A percentile compares a stretch with the other conserved stretches of the same genome.
Conservation (phyloP, 768 basidiomycete genomes). For the Tulasnella sp. region DNA sequence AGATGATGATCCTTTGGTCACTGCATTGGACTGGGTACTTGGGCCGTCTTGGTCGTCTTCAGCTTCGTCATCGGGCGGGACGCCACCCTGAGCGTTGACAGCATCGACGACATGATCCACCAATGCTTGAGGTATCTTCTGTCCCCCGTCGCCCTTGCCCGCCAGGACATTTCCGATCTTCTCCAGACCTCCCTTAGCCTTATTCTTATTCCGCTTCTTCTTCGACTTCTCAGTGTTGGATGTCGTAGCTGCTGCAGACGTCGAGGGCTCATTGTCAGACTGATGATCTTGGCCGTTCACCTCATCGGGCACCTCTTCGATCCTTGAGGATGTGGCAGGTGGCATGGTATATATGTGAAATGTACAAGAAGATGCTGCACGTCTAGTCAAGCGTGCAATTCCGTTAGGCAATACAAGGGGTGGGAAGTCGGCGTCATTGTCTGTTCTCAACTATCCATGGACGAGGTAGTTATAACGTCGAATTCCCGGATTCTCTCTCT, state of each 20-base stretch:
- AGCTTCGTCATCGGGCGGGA: neutral
- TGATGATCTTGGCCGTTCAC: neutral
- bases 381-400: too few species aligned
- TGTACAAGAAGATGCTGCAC: too few species aligned
- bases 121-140: constrained; percentile 46
- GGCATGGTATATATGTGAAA: too few species aligned
- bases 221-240: constrained; percentile 30
- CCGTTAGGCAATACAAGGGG: too few species aligned
- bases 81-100: constrained; percentile 49
- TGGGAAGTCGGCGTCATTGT: too few species aligned
- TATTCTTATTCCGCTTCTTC: constrained; percentile 88
- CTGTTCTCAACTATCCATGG: too few species aligned
- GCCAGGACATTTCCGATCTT: constrained; percentile 38
- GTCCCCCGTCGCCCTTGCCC: constrained; percentile 36
- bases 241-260: neutral
- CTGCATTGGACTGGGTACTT: neutral
- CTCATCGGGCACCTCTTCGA: neutral
- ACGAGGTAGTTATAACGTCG: too few species aligned
- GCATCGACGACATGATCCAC: constrained; percentile 58
- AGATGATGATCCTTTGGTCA: too few species aligned
- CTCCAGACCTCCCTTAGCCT: constrained; percentile 44
- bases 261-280: neutral
- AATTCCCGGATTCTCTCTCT: too few species aligned
- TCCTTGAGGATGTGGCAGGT: neutral
- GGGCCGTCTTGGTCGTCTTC: neutral